Evolutionary conservation across 805 yeast genomes (phyloP), one percentile per base, ranked within the genome.

Genomic region (Myxozyma vanderwaltii): DNA sequence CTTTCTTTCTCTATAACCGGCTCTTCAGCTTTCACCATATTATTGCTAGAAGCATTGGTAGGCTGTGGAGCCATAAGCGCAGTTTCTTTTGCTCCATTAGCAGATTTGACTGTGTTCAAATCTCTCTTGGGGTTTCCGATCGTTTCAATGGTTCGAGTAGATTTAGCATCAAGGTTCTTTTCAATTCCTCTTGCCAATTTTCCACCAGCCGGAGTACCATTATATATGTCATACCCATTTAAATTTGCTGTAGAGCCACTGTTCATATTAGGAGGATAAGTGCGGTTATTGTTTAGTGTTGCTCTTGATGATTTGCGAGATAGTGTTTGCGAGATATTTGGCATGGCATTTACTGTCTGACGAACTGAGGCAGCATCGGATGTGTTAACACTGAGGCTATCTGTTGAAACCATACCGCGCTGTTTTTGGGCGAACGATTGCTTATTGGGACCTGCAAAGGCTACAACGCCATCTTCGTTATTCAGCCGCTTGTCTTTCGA

Each of bases 41-140:
- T 44, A 12, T 26, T 24, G 24, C 26, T 55, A 13, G 31, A 24
- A 6, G 44, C 54, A 33, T 51, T 56, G 15, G 58, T 60, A 8
- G 63, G 63, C 39, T 31, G 33, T 3, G 63, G 63, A 7, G 63
- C 63, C 63, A 60, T 60, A 17, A 60, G 23, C 7, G 58, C 63
- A 2, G 55, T 52, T 35, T 60, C 63, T 24, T 54, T 60, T 13
- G 63, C 63, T 7, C 63, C 63, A 21, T 48, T 56, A 10, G 63
- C 56, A 1, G 63, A 60, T 23, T 56, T 57, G 44, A 60, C 59
- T 1, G 63, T 60, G 26, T 56, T 56, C 10, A 36, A 50, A 10
- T 44, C 57, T 17, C 3, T n/a, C 38, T 33, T 51, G 12, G 63
- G 51, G 35, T 60, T 60, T 6, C 58, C 53, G 4, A 56, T 19